Base-by-base conservation (phyloP, 2,329 filamentous ascomycete genomes). In the Aspergillus sp. region DNA sequence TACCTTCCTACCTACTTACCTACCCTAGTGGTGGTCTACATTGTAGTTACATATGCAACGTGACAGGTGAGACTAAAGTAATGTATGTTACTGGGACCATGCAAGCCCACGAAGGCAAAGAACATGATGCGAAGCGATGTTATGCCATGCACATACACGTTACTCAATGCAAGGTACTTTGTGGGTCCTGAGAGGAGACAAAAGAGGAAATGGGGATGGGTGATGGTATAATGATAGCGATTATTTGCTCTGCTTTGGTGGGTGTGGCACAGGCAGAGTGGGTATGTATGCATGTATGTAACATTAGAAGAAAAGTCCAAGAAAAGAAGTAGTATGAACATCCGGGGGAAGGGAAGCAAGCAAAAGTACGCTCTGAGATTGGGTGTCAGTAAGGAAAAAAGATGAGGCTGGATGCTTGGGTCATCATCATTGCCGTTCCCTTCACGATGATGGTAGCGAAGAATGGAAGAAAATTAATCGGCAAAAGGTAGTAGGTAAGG, bases 361-460 rank as follows among this genome's bases (percentile, higher is more conserved):
- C 7, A 48, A 56, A 48, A 56, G 21, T 57, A 47, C 19, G 54
- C 57, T 48, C 9, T 2, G 48, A 60, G 57, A 57, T 64, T 59
- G 60, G 57, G 60, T 59, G 56, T 45, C 55, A 62, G 12, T 36
- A 36, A 36, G 32, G 43, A 23, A 54, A 39, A 63, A 58, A 62
- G 57, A 63, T 63, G 60, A 60, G 60, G 62, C 62, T 63, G 51
- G 32, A 48, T 43, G 47, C n/a, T 59, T 62, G 62, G 59, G 59
- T 49, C 48, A 52, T 59, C 28, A 60, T 55, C 47, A 43, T 12
- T 32, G 28, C 19, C 15, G 41, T 13, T 57, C 17, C 17, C 17
- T 28, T 55, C 17, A 30, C 19, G 32, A 13, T 30, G 12, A 32
- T 19, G 43, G 47, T 17, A 17, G 47, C 17, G 41, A 30, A 30